These are phyloP conservation scores for Neocallimastix lanati DNA, from an alignment of 192 early-diverging fungal genomes.

Conservation along the genomic window DNA sequence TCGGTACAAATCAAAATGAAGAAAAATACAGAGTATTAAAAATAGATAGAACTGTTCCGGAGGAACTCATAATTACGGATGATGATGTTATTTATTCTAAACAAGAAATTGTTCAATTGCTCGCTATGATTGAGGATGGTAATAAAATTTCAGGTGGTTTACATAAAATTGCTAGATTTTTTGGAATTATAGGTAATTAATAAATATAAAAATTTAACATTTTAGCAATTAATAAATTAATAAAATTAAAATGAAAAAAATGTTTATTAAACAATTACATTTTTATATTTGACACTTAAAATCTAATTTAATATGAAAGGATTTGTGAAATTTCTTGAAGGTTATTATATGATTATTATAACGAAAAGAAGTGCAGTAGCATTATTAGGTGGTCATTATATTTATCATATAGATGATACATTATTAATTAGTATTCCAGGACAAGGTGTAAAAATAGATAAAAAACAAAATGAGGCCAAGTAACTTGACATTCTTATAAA, in stretches of 20 bases:
- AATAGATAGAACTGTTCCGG: slow-evolving; percentile 58
- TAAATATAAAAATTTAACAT: no score
- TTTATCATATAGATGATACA: slow-evolving; percentile 65
- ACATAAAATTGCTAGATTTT: slow-evolving; percentile 40
- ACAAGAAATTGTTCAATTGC: slow-evolving; percentile 44
- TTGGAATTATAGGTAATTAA: slow-evolving; percentile 63
- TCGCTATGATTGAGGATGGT: slow-evolving; percentile 60
- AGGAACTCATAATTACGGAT: slow-evolving; percentile 52
- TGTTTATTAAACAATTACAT: no score
- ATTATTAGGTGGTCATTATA: slow-evolving; percentile 79
- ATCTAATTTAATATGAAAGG: slow-evolving; percentile 18
- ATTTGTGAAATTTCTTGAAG: slow-evolving; percentile 78
- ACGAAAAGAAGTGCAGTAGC: slow-evolving; percentile 71
- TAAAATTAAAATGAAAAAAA: no score
- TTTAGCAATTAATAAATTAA: no score
- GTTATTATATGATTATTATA: slow-evolving; percentile 78
- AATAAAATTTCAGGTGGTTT: slow-evolving; percentile 58
- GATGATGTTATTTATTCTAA: slow-evolving; percentile 64
- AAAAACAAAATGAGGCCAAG: background rate
- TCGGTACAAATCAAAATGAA: slow-evolving; percentile 65
- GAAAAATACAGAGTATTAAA: slow-evolving; percentile 65
- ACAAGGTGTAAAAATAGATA: background rate
- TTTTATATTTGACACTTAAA: no score
- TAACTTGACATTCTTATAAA: no score
- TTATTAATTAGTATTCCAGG: background rate